A percentile compares a stretch with the other conserved stretches of the same genome.
These are phyloP conservation scores for Teratosphaeria nubilosa DNA, from an alignment of 2,329 filamentous ascomycete genomes.

Conservation along the genomic window DNA sequence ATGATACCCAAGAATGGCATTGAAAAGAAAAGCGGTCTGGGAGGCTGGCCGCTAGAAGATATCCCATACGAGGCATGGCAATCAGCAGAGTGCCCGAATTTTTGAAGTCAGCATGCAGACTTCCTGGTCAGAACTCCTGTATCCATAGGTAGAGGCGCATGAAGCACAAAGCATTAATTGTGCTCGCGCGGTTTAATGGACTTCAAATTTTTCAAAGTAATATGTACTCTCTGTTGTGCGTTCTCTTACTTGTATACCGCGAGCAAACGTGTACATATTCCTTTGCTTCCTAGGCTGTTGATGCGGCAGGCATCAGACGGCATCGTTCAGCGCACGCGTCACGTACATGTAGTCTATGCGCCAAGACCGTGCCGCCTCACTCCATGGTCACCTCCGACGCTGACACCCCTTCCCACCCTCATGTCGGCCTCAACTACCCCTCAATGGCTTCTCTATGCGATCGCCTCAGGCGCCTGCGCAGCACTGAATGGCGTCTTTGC, in stretches of 20 bases:
- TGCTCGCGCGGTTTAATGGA: too few species aligned
- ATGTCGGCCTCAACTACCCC: constrained; percentile 4
- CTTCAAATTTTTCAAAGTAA: too few species aligned
- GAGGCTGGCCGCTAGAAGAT: background rate
- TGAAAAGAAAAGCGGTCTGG: background rate
- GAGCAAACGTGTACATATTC: too few species aligned
- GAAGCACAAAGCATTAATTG: too few species aligned
- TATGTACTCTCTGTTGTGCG: too few species aligned
- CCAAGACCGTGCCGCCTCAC: background rate
- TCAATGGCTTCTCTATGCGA: constrained; percentile 52
- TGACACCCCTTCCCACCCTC: background rate
- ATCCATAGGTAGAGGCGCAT: background rate
- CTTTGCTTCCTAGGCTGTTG: too few species aligned
- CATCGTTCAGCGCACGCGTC: too few species aligned
- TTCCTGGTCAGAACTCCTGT: background rate
- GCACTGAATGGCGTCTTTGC: constrained; percentile 77
- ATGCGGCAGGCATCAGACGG: too few species aligned
- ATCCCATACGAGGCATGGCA: background rate
- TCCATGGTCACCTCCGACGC: background rate
- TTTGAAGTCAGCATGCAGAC: background rate
- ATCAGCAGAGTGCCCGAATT: background rate
- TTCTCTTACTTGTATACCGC: too few species aligned
- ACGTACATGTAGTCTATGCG: too few species aligned
- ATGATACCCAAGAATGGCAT: constrained; percentile 3
- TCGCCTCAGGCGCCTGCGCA: constrained; percentile 67